Evolutionary conservation across 805 yeast genomes (phyloP).

Genomic region (Yamadazyma laniorum): DNA sequence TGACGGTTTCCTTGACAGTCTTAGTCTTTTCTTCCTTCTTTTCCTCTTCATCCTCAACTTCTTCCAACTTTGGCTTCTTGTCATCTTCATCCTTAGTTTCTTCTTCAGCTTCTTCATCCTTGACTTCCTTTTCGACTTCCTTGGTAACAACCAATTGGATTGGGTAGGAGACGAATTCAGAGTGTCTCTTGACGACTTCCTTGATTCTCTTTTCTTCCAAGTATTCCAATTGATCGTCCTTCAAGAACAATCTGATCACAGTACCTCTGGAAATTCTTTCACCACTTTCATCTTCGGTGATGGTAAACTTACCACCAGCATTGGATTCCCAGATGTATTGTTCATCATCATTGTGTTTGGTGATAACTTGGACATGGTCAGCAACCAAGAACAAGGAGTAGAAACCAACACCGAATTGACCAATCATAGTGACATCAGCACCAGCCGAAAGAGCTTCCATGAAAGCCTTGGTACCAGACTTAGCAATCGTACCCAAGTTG

Average conservation of each 20-base stretch:
- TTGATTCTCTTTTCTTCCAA: slow-evolving; percentile 99
- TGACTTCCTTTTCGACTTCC: slow-evolving; percentile 98
- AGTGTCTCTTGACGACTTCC: slow-evolving; percentile 99
- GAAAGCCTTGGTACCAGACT: slow-evolving; percentile 98
- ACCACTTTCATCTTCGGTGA: slow-evolving; percentile 82
- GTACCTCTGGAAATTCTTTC: slow-evolving; percentile 95
- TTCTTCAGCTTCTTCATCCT: slow-evolving; percentile 42
- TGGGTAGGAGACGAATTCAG: slow-evolving; percentile 99
- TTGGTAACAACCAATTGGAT: slow-evolving; percentile 96
- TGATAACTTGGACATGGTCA: slow-evolving; percentile 96
- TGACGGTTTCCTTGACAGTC: slow-evolving; percentile 88
- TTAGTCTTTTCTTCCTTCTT: slow-evolving; percentile 75
- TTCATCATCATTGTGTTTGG: slow-evolving; percentile 98
- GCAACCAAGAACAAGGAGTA: slow-evolving; percentile 99
- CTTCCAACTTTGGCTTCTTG: slow-evolving; percentile 75
- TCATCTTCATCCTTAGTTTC: slow-evolving; percentile 48
- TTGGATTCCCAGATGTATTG: slow-evolving; percentile 99
- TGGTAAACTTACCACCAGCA: slow-evolving; percentile 99
- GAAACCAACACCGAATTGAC: slow-evolving; percentile 99
- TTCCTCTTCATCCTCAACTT: slow-evolving; percentile 67
- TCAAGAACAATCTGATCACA: slow-evolving; percentile 88
- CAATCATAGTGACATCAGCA: slow-evolving; percentile 99
- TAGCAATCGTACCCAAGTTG: slow-evolving; percentile 99
- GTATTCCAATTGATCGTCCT: slow-evolving; percentile 98
- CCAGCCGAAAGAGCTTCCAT: slow-evolving; percentile 99